Percentiles rank a stretch among this genome's conserved stretches.
Conservation (phyloP, 495 filamentous ascomycete species). For the Jackrogersella multiformis region DNA sequence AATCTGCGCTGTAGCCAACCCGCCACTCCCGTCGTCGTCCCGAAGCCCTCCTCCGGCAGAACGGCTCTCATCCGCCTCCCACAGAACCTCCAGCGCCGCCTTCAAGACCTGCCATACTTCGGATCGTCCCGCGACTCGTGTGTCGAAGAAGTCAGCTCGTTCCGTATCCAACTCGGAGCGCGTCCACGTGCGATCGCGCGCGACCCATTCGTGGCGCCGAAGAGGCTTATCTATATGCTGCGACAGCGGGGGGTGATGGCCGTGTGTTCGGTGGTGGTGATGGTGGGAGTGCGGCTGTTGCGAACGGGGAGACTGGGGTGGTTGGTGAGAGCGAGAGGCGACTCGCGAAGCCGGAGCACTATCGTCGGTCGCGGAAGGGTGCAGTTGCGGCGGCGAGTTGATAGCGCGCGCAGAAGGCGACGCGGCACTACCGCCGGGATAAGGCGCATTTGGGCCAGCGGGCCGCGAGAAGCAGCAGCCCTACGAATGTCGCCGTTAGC, state of each 20-base stretch:
- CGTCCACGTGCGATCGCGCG: slow-evolving; percentile 57
- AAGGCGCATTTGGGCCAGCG: slow-evolving; percentile 55
- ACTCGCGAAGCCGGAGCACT: slow-evolving; percentile 30
- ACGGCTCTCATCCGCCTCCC: slow-evolving; percentile 49
- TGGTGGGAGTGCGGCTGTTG: slow-evolving; percentile 12
- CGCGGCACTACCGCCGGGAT: slow-evolving; percentile 48
- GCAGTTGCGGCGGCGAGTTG: slow-evolving; percentile 46
- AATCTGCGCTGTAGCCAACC: slow-evolving; percentile 77
- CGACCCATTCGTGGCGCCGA: slow-evolving; percentile 59
- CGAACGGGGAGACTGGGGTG: slow-evolving; percentile 29
- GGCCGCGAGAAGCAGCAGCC: slow-evolving; percentile 61
- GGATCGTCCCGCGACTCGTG: slow-evolving; percentile 75
- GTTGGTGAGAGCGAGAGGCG: slow-evolving; percentile 37
- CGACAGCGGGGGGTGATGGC: slow-evolving; percentile 39
- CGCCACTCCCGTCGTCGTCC: slow-evolving; percentile 46
- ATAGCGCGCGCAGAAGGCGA: slow-evolving; percentile 57
- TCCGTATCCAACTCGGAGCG: slow-evolving; percentile 55
- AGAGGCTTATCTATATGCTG: slow-evolving; percentile 62
- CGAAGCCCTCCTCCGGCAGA: slow-evolving; percentile 31
- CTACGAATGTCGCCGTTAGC: slow-evolving; percentile 40
- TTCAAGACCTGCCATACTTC: slow-evolving; percentile 83
- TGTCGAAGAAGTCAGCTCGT: slow-evolving; percentile 80
- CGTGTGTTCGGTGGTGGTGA: slow-evolving; percentile 33
- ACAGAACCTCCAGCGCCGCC: slow-evolving; percentile 71
- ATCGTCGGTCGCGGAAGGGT: slow-evolving; percentile 30